Evolutionary conservation across 768 basidiomycete genomes (phyloP), one percentile per base, ranked within the genome.

Genomic region (Guyanaporus albipodus): DNA sequence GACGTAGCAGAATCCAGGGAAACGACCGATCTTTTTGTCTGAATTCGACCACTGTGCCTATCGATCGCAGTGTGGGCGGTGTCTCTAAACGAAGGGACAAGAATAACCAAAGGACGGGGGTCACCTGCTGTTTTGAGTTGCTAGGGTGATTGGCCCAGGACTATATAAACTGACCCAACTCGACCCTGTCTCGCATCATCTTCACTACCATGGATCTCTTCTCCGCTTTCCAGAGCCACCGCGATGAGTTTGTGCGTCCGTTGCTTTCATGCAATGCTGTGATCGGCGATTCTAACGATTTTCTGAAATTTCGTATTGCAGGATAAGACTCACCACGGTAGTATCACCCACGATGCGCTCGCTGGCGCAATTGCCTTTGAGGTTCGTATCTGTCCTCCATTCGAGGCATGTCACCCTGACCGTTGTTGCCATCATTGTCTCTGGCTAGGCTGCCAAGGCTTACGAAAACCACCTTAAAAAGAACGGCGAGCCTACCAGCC

Each of bases 401-500:
- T 11, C 12, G 17, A 9, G 19, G 37, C n/a, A 17, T 2, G 4
- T 17, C 11, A 17, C 6, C 3, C 19, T 8, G 8, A 34, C 29
- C 11, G 7, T 33, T 7, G 6, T 29, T 19, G 18, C 3, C 14
- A 29, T 26, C 12, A 12, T 27, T 22, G 21, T 8, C 4, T 29
- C n/a, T 10, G 17, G 22, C 21, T 23, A 62, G 62, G 52, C 43
- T 33, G 7, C 38, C 21, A 59, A 57, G 38, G 42, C 47, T 3
- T 63, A 57, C 19, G 57, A 63, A 48, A 1, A 59, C 0, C 60
- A 59, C 28, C 0, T 22, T 1, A 49, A 40, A 1, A 1, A 0
- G n/a, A 50, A 59, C 1, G 62, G 61, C 26, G 15, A 48, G n/a
- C 63, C 60, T 24, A 44, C 44, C 11, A 31, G 1, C 6, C 60